Evolutionary conservation across 2,329 filamentous ascomycete species (phyloP).

Genomic region (Pochonia chlamydosporia): DNA sequence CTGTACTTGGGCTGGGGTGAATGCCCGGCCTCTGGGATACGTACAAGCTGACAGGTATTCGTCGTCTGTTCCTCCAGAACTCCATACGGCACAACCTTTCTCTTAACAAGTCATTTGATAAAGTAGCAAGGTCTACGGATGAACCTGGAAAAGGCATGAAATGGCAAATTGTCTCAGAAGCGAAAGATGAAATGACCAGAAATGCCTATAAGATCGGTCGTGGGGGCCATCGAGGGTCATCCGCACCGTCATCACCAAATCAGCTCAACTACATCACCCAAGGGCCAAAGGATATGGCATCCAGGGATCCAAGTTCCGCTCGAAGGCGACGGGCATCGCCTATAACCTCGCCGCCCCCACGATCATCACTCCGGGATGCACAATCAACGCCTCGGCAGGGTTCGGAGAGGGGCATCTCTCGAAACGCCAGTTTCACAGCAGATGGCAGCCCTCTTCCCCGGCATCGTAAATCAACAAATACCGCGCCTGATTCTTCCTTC

Average conservation of each 20-base stretch:
- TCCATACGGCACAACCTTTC: constrained; percentile 96
- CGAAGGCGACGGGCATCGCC: constrained; percentile 53
- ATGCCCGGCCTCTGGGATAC: too few species aligned
- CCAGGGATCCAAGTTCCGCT: constrained; percentile 43
- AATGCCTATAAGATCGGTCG: constrained; percentile 58
- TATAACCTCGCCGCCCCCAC: constrained; percentile 49
- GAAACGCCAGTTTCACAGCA: constrained; percentile 34
- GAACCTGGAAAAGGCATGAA: constrained; percentile 99
- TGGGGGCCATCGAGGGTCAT: constrained; percentile 61
- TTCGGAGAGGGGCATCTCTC: constrained; percentile 30
- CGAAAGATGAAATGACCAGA: constrained; percentile 81
- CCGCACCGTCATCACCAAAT: constrained; percentile 62
- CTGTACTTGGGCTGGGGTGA: too few species aligned
- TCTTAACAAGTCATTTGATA: constrained; percentile 89
- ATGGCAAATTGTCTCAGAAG: constrained; percentile 86
- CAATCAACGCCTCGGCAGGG: constrained; percentile 55
- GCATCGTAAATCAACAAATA: constrained; percentile 37
- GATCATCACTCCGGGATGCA: constrained; percentile 40
- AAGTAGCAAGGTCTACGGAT: constrained; percentile 85
- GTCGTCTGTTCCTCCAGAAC: constrained; percentile 48
- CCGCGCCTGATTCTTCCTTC: constrained; percentile 33
- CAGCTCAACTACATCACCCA: constrained; percentile 57
- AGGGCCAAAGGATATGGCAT: constrained; percentile 49
- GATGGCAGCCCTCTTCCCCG: constrained; percentile 59
- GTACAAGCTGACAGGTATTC: too few species aligned